Conservation (phyloP, 805 yeast species). For the Pichia deserticola region DNA sequence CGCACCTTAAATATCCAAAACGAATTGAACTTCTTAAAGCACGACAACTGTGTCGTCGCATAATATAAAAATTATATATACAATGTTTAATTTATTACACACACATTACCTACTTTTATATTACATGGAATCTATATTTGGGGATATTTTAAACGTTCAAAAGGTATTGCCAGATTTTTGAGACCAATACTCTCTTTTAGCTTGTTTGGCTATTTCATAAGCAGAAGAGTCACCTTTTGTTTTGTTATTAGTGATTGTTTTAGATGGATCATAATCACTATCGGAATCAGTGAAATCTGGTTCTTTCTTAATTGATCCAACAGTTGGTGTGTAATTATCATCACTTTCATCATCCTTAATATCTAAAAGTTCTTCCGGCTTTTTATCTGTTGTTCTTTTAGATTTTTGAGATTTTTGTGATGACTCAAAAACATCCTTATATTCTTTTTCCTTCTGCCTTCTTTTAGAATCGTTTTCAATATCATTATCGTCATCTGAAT, state of each 20-base stretch:
- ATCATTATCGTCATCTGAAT: conserved; percentile 22
- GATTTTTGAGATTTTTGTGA: conserved; percentile 5
- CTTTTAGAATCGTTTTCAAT: conserved; percentile 12
- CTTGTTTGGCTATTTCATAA: conserved; percentile 62
- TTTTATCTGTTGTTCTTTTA: conserved; percentile 5
- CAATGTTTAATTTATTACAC: no score
- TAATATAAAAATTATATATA: no score
- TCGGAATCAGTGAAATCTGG: conserved; percentile 42
- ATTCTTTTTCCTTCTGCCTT: conserved; percentile 13
- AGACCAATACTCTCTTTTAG: conserved; percentile 51
- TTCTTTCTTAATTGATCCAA: conserved; percentile 54
- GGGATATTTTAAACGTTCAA: not conserved
- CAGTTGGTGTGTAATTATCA: not conserved
- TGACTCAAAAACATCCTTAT: conserved; percentile 14
- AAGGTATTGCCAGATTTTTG: conserved; percentile 58
- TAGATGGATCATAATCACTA: conserved; percentile 2
- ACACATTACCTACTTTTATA: no score
- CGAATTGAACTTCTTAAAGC: no score
- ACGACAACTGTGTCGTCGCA: no score
- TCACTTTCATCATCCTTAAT: conserved; percentile 12
- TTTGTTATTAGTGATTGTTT: no score
- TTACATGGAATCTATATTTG: no score
- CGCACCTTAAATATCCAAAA: no score
- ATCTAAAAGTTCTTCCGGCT: conserved; percentile 22
- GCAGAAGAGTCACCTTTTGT: conserved; percentile 38